Evolutionary conservation across 345 rosid species (phyloP), one percentile per base, ranked within the genome.

Genomic region (Ricinus communis): DNA sequence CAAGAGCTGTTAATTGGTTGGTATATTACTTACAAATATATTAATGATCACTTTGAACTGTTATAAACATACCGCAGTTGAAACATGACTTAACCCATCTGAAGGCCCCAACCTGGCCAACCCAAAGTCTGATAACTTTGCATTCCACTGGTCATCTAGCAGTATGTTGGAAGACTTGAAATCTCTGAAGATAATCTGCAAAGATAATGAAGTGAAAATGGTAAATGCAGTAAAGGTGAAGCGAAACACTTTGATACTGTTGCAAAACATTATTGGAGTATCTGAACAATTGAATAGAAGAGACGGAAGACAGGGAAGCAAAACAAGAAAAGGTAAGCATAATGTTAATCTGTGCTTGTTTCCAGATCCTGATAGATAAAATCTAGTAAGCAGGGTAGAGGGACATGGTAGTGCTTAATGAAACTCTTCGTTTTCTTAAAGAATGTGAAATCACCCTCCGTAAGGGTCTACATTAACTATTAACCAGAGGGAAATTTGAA

Each of bases 91-190:
- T 70, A 81, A 78, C 57, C 97, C 99, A 68, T 92, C 88, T 3
- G 91, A 80, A 75, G 99, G 99, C 56, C 97, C 99, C 79, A 90
- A 78, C 71, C 99, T 86, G n/a, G 99, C 99, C 72, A 91, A 76
- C 62, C 99, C 99, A 54, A 95, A 92, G 68, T 95, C 99, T 0
- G 99, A 95, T 28, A 95, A 80, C 77, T 92, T 95, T 31, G 97
- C 93, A 65, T 89, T 95, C 99, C 97, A 95, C 6, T 92, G 80
- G 46, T 87, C 90, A 75, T 95, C 99, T 76, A 95, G 83, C 59
- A 95, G 93, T 30, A 92, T 92, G 72, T 92, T 92, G 27, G 99
- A 95, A 15, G 99, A 90, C 84, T 95, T 95, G 82, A 95, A 90
- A 85, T 95, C 99, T 49, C 97, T 78, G 71, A 95, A 95, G 73